Evolutionary conservation across 805 yeast genomes (phyloP), one percentile per base, ranked within the genome.

Genomic region (Pichia deserticola): DNA sequence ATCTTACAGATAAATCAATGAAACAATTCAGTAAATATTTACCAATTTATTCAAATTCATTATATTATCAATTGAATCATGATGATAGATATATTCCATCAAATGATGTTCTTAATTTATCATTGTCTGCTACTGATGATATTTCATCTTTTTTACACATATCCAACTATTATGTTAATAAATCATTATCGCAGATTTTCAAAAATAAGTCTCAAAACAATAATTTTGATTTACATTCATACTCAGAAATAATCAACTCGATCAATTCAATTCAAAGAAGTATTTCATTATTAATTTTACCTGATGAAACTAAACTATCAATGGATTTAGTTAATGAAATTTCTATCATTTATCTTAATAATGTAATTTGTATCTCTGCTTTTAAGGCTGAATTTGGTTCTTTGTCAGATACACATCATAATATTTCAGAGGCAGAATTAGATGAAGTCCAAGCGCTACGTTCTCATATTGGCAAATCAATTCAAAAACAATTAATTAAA

Each of bases 401-500:
- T 4, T 28, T 40, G 20, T 20, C 20, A 28, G 20, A 20, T 15
- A 36, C 27, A 7, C 20, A 5, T 27, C 33, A 5, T 33, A n/a
- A 33, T 43, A 27, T 6, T 25, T 7, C 4, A 4, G 42, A 27
- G 7, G n/a, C 25, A 30, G 35, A 29, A 41, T 5, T 27, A 9
- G 27, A 30, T 40, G 34, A 40, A n/a, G 9, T 40, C 3, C 42
- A 40, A 10, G 7, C 13, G 5, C 9, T 35, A 32, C 45, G 36
- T 45, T 35, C 39, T 20, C 29, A 42, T 15, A 35, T 50, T 9
- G 11, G 13, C 3, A 13, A 45, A 40, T 32, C 40, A 2, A 13
- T 47, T 30, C 48, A 70, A 49, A 54, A 57, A 1, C 57, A 65
- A 2, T 54, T 81, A 12, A 47, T 73, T 50, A 60, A 68, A n/a